Evolutionary conservation across 306 rosid species (phyloP).

Genomic region (Cercis canadensis): DNA sequence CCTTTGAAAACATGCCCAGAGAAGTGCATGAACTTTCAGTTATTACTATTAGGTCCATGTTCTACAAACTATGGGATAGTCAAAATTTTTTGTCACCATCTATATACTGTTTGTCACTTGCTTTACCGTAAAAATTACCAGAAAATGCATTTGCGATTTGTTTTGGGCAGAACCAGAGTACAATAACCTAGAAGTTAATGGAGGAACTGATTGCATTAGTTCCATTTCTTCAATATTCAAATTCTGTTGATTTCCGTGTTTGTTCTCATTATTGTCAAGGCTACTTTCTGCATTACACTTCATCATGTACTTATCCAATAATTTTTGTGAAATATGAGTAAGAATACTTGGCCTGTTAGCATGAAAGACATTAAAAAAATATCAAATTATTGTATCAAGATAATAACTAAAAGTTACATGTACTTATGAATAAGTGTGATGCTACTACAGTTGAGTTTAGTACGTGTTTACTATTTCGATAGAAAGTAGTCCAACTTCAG

Average conservation of each 20-base stretch:
- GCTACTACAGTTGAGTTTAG: neutral
- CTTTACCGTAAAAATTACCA: neutral
- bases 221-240: neutral
- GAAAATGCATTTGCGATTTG: neutral
- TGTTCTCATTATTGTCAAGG: neutral
- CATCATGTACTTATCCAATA: neutral
- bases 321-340: neutral
- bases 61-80: neutral
- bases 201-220: neutral
- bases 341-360: neutral
- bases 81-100: conserved; percentile 2
- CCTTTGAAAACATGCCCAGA: neutral
- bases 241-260: neutral
- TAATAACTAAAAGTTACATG: neutral
- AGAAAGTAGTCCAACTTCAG: neutral
- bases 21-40: neutral
- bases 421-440: neutral
- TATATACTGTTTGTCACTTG: neutral
- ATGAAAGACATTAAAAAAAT: neutral
- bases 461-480: neutral
- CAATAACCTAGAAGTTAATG: neutral
- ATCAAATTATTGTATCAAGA: neutral
- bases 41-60: neutral
- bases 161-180: conserved; percentile 3
- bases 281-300: neutral